Conservation (phyloP, 805 yeast species). For the Saccharomyces kudriavzevii region DNA sequence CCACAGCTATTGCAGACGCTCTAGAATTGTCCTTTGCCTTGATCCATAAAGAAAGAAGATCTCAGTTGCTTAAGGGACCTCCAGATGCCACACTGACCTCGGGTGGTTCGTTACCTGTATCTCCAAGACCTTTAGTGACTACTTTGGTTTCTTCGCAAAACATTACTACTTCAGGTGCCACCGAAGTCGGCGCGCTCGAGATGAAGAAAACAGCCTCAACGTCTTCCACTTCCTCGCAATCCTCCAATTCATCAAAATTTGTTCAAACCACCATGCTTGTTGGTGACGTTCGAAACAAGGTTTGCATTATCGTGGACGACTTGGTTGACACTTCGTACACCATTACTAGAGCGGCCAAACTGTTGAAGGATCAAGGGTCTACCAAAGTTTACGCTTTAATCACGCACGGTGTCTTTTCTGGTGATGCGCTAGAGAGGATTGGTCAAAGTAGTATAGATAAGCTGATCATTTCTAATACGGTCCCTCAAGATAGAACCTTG, state of each 20-base stretch:
- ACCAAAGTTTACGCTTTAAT: slow-evolving; percentile 74
- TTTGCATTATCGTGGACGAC: slow-evolving; percentile 89
- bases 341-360: slow-evolving; percentile 82
- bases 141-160: slow-evolving; percentile 16
- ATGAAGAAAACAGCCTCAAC: slow-evolving; percentile 4
- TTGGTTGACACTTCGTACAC: slow-evolving; percentile 90
- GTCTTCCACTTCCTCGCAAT: slow-evolving; percentile 14
- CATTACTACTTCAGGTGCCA: slow-evolving; percentile 6
- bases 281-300: slow-evolving; percentile 83
- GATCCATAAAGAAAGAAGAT: slow-evolving; percentile 87
- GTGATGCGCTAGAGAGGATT: slow-evolving; percentile 76
- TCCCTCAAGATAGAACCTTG: slow-evolving; percentile 69
- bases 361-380: slow-evolving; percentile 91
- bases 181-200: not conserved
- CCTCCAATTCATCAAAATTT: slow-evolving; percentile 20
- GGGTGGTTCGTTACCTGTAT: slow-evolving; percentile 20
- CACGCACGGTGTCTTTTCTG: slow-evolving; percentile 89
- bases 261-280: slow-evolving; percentile 89
- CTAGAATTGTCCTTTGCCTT: slow-evolving; percentile 84
- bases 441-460: slow-evolving; percentile 66
- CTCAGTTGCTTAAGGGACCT: slow-evolving; percentile 32
- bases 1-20: slow-evolving; percentile 88
- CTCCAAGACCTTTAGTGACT: slow-evolving; percentile 15
- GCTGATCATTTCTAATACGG: slow-evolving; percentile 81
- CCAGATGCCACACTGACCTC: slow-evolving; percentile 28